These are phyloP conservation scores for Aspergillus viridinutans DNA, from an alignment of 2,329 filamentous ascomycete species.

Conservation along the genomic window DNA sequence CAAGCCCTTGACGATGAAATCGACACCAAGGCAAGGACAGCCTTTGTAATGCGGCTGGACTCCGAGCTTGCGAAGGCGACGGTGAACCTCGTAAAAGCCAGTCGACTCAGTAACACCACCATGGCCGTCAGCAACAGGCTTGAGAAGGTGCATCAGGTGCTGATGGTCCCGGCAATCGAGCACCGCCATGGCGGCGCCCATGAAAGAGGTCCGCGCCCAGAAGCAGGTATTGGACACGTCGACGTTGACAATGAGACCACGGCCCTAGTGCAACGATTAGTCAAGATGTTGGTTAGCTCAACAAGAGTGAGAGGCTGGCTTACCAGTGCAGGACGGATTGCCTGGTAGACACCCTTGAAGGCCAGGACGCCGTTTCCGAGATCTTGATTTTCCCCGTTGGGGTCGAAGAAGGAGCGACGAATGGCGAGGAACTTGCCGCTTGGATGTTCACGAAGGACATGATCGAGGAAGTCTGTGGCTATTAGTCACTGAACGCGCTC, in stretches of 20 bases:
- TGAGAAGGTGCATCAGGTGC: slow-evolving; percentile 24
- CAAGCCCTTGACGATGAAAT: slow-evolving; percentile 52
- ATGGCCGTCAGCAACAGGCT: slow-evolving; percentile 19
- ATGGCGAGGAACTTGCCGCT: slow-evolving; percentile 64
- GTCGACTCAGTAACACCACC: slow-evolving; percentile 21
- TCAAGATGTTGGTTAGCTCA: slow-evolving; percentile 1
- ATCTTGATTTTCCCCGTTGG: slow-evolving; percentile 43
- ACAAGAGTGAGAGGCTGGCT: slow-evolving; percentile 10
- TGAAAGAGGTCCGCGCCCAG: slow-evolving; percentile 54
- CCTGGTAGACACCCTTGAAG: slow-evolving; percentile 84
- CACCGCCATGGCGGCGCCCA: slow-evolving; percentile 32
- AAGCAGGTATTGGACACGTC: slow-evolving; percentile 92
- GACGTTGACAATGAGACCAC: slow-evolving; percentile 74
- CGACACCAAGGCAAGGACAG: slow-evolving; percentile 30
- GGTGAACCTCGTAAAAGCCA: slow-evolving; percentile 23
- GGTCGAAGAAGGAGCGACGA: slow-evolving; percentile 77
- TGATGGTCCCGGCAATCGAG: slow-evolving; percentile 28
- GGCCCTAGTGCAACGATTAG: slow-evolving; percentile 43
- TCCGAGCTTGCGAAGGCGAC: slow-evolving; percentile 32
- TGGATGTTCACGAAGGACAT: slow-evolving; percentile 77
- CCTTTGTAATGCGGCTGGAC: slow-evolving; percentile 36
- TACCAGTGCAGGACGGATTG: slow-evolving; percentile 69
- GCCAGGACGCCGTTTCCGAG: slow-evolving; percentile 69
- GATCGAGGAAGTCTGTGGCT: slow-evolving; percentile 70
- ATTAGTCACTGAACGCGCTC: slow-evolving; percentile 1